phyloP scores from a whole-genome alignment of 225 moss, liverwort and hornwort species.

The Ulota crispa region DNA sequence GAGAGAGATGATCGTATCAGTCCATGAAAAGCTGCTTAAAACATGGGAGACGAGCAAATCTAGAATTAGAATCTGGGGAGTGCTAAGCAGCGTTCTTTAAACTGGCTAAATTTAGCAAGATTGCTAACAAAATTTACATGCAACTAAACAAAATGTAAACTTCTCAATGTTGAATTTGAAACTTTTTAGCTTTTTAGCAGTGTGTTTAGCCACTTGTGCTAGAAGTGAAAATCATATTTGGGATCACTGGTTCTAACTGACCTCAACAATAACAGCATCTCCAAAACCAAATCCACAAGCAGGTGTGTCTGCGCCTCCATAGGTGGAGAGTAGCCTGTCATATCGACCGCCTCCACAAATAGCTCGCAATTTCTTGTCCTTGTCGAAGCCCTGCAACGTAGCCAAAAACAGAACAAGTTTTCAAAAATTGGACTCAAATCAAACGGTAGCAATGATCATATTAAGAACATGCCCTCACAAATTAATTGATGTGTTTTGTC shows the following conservation, averaged over 20 bases:
- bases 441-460: background rate
- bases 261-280: conserved; percentile 98
- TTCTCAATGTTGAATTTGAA: too few species aligned
- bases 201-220: too few species aligned
- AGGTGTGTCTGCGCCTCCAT: conserved; percentile 85
- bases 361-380: conserved; percentile 79
- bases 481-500: background rate
- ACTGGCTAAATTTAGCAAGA: too few species aligned
- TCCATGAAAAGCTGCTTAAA: background rate
- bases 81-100: background rate
- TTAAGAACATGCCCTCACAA: background rate
- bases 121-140: too few species aligned
- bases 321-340: conserved; percentile 92
- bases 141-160: too few species aligned
- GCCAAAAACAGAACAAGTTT: conserved; percentile 6
- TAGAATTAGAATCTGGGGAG: background rate
- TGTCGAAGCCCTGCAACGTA: conserved; percentile 80
- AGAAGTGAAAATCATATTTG: too few species aligned
- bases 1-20: background rate
- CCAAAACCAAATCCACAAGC: conserved; percentile 99
- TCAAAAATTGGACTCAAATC: background rate
- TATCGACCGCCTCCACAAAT: conserved; percentile 99
- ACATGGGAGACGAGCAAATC: background rate
- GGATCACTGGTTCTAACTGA: conserved; percentile 7
- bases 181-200: too few species aligned